Evolutionary conservation across 768 basidiomycete genomes (phyloP).

Genomic region (Tricholomella constricta): DNA sequence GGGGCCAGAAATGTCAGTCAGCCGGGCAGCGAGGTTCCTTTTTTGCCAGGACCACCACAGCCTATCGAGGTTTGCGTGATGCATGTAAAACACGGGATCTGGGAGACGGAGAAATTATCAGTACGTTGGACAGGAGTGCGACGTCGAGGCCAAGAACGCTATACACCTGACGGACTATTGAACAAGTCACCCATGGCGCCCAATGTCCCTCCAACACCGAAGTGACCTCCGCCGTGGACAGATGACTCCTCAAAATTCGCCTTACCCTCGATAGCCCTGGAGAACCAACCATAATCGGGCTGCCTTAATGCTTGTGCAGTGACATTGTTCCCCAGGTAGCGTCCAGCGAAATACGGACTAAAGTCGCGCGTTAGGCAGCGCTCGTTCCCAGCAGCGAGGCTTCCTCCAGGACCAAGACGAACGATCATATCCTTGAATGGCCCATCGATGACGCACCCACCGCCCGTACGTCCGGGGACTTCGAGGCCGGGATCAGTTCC

Average conservation of each 20-base stretch:
- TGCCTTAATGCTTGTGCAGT: constrained; percentile 15
- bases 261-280: constrained; percentile 16
- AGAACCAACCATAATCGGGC: constrained; percentile 20
- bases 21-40: constrained; percentile 10
- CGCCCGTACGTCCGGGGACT: constrained; percentile 14
- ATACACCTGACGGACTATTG: constrained; percentile 12
- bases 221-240: constrained; percentile 17
- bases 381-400: constrained; percentile 13
- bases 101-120: not conserved
- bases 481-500: constrained; percentile 5
- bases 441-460: constrained; percentile 12
- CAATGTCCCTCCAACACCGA: constrained; percentile 10
- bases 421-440: constrained; percentile 12
- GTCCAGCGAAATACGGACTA: constrained; percentile 19
- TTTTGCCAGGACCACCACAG: constrained; percentile 28
- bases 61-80: constrained; percentile 25
- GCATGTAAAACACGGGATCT: constrained; percentile 28
- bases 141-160: not conserved
- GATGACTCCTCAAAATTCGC: constrained; percentile 2
- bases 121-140: no score
- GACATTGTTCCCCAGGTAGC: constrained; percentile 15
- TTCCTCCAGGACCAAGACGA: constrained; percentile 10
- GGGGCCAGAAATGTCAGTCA: constrained; percentile 23
- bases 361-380: constrained; percentile 21
- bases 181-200: constrained; percentile 11